Conservation (phyloP, 208 protist species). For the Tritrichomonas musculus region DNA sequence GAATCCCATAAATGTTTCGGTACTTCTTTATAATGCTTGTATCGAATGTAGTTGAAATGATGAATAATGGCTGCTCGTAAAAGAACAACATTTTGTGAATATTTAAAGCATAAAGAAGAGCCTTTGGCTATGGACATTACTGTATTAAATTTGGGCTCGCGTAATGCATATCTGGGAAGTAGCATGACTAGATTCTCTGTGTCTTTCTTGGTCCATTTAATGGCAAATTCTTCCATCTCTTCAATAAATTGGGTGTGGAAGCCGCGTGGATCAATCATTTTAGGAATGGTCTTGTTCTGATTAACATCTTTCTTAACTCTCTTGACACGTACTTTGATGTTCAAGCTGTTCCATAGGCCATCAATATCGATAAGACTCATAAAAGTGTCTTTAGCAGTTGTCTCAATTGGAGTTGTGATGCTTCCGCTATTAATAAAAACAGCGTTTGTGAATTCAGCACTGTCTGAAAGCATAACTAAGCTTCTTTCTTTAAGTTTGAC, state of each 20-base stretch:
- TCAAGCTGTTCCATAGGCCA: background rate
- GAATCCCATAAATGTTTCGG: background rate
- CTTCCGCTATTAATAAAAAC: background rate
- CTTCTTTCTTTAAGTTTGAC: background rate
- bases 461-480: background rate
- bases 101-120: background rate
- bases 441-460: background rate
- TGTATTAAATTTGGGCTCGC: background rate
- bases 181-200: background rate
- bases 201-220: background rate
- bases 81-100: background rate
- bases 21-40: background rate
- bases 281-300: background rate
- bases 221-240: conserved; percentile 10
- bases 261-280: background rate
- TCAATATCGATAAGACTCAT: background rate
- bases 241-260: background rate
- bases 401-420: background rate
- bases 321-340: background rate
- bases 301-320: background rate
- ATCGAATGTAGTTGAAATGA: conserved; percentile 12
- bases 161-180: background rate
- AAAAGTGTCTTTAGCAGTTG: background rate
- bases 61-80: background rate
- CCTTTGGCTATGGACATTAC: background rate